phyloP scores from a whole-genome alignment of 2,329 filamentous ascomycete genomes.

The Aspergillaceae sp. region DNA sequence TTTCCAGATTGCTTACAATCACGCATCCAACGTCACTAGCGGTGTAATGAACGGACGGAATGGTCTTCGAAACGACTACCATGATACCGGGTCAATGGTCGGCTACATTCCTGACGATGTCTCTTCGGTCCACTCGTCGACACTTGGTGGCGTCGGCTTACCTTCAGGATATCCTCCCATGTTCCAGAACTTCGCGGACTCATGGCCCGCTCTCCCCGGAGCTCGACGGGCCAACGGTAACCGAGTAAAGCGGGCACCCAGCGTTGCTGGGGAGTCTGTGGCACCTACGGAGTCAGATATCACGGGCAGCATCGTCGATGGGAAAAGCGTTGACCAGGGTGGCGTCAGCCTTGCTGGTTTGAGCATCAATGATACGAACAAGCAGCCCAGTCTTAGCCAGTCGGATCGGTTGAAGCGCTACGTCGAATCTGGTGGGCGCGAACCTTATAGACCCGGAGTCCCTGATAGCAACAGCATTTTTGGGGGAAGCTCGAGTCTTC shows the following conservation, averaged over 20 bases:
- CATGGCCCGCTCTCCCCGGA: slow-evolving; percentile 76
- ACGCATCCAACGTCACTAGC: slow-evolving; percentile 52
- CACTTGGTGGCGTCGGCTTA: slow-evolving; percentile 75
- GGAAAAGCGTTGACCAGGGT: slow-evolving; percentile 64
- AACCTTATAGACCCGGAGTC: slow-evolving; percentile 43
- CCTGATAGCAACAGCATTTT: slow-evolving; percentile 57
- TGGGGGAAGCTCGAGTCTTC: slow-evolving; percentile 50
- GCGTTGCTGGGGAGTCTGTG: slow-evolving; percentile 83
- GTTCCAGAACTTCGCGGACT: slow-evolving; percentile 89
- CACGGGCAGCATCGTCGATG: slow-evolving; percentile 66
- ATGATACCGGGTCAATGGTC: slow-evolving; percentile 78
- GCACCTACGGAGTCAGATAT: slow-evolving; percentile 86
- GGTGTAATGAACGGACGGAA: slow-evolving; percentile 46
- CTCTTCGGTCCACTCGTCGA: slow-evolving; percentile 87
- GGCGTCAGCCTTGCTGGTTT: slow-evolving; percentile 84
- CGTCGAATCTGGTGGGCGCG: slow-evolving; percentile 72
- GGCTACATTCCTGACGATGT: slow-evolving; percentile 97
- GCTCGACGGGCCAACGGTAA: slow-evolving; percentile 56
- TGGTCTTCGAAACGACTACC: slow-evolving; percentile 45
- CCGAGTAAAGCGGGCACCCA: slow-evolving; percentile 61
- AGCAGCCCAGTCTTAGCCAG: slow-evolving; percentile 67
- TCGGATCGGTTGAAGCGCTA: slow-evolving; percentile 91
- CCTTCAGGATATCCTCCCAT: slow-evolving; percentile 81
- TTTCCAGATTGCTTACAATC: slow-evolving; percentile 71
- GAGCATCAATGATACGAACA: slow-evolving; percentile 60